Percentiles rank a stretch among this genome's conserved stretches.
Evolutionary conservation across 2,329 filamentous ascomycete genomes (phyloP).

Genomic region (Trichophyton equinum): DNA sequence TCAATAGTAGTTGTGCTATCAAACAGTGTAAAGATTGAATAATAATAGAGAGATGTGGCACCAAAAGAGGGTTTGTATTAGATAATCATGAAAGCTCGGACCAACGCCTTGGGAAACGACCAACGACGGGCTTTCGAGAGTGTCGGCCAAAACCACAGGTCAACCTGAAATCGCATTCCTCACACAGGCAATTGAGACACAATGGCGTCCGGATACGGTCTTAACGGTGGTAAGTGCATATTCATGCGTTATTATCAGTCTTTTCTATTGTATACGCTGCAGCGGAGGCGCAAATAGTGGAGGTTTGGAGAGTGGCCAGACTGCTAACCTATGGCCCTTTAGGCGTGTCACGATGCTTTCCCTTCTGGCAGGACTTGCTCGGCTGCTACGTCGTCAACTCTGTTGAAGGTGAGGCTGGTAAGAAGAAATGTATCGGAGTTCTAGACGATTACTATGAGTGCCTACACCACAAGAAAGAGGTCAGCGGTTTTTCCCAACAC

Average conservation of each 20-base stretch:
- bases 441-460: constrained; percentile 99
- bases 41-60: background rate
- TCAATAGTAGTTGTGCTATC: background rate
- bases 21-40: background rate
- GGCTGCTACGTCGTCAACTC: constrained; percentile 97
- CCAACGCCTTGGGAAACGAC: constrained; percentile 8
- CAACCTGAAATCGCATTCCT: background rate
- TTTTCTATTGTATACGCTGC: background rate
- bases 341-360: constrained; percentile 78
- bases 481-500: constrained; percentile 26
- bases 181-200: constrained; percentile 14
- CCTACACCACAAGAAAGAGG: constrained; percentile 98
- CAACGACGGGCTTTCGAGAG: background rate
- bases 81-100: constrained; percentile 7
- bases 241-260: background rate
- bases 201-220: constrained; percentile 41
- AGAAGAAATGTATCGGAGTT: constrained; percentile 71
- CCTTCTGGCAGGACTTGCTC: constrained; percentile 98
- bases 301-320: background rate
- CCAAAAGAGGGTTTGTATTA: background rate
- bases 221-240: constrained; percentile 41
- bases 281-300: constrained; percentile 8
- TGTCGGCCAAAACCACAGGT: constrained; percentile 1
- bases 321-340: constrained; percentile 4
- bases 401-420: constrained; percentile 63